Evolutionary conservation across 371 early-diverging fungal species (phyloP).

Genomic region (Mortierella sp.): DNA sequence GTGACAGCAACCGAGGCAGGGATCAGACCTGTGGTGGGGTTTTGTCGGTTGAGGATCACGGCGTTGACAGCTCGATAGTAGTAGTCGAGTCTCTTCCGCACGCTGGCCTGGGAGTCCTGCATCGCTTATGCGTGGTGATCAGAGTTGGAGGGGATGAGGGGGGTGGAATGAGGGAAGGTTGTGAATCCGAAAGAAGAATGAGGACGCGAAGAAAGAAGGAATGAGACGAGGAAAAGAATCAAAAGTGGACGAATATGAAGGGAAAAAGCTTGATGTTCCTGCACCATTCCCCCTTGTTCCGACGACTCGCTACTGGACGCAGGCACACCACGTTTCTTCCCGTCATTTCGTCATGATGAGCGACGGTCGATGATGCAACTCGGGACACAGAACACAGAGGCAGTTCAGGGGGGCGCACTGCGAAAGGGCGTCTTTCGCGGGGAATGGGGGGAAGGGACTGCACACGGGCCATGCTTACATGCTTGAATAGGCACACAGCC

Average conservation of each 20-base stretch:
- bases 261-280: no score
- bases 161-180: background rate
- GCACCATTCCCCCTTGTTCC: no score
- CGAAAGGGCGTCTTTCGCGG: no score
- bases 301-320: no score
- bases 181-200: background rate
- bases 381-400: no score
- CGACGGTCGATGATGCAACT: no score
- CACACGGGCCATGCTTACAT: no score
- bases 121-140: background rate
- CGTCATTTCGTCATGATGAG: no score
- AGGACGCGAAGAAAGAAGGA: background rate
- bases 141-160: background rate
- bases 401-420: no score
- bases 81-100: slow-evolving; percentile 73
- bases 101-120: slow-evolving; percentile 39
- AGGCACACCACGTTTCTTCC: no score
- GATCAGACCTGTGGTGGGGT: slow-evolving; percentile 88
- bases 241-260: background rate
- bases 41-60: slow-evolving; percentile 82
- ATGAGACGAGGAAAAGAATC: background rate
- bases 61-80: slow-evolving; percentile 80
- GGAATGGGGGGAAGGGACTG: no score
- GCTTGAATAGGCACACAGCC: no score
- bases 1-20: slow-evolving; percentile 92